A percentile compares a stretch with the other conserved stretches of the same genome.
Conservation (phyloP, 805 yeast genomes). For the Sugiyamaella boreocaroliniensis region DNA sequence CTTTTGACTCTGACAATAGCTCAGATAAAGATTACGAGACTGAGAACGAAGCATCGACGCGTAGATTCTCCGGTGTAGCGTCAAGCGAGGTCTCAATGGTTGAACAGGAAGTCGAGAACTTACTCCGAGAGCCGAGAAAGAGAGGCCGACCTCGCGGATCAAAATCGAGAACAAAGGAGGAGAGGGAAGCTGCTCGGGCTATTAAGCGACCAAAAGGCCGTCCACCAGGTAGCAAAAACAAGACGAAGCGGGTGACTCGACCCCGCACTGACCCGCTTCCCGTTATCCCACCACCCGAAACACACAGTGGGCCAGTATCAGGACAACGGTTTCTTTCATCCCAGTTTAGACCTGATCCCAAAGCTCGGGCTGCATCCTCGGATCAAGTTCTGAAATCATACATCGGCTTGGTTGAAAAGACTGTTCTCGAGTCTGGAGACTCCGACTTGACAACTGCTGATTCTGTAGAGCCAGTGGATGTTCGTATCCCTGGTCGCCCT, state of each 20-base stretch:
- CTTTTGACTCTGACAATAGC: neutral
- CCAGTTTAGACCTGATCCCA: neutral
- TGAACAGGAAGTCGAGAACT: neutral
- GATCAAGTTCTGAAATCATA: neutral
- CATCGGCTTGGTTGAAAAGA: neutral
- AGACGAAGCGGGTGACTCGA: neutral
- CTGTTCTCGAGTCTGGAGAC: too few relatives aligned
- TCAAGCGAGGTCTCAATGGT: too few relatives aligned
- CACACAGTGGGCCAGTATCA: neutral
- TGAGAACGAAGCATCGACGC: neutral
- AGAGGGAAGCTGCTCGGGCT: neutral
- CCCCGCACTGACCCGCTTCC: neutral
- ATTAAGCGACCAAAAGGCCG: neutral
- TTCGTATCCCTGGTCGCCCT: too few relatives aligned
- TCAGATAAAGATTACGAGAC: neutral
- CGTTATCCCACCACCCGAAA: neutral
- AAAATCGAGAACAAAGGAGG: neutral
- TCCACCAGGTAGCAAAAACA: neutral
- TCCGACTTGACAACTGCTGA: too few relatives aligned
- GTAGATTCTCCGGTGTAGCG: too few relatives aligned
- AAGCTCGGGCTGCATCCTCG: neutral
- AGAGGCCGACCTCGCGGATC: neutral
- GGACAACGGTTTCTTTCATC: neutral
- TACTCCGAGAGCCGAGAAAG: neutral
- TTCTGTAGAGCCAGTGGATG: too few relatives aligned